A percentile compares a stretch with the other conserved stretches of the same genome.
phyloP scores from a whole-genome alignment of 495 filamentous ascomycete species.

The Astrocystis sublimbata region DNA sequence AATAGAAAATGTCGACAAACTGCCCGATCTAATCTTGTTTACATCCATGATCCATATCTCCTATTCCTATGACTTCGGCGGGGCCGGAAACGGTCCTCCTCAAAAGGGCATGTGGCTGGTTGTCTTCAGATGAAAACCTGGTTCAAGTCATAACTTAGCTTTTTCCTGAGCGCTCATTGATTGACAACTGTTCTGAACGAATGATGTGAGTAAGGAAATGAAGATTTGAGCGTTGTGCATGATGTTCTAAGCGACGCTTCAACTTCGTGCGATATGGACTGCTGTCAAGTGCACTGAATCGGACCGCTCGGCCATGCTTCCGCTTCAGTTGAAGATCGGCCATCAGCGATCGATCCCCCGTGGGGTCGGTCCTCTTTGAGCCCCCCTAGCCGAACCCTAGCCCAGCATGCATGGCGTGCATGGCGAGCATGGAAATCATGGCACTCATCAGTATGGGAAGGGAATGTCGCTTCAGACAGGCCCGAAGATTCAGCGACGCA shows the following conservation, averaged over 20 bases:
- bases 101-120: background rate
- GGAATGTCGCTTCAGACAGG: background rate
- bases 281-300: background rate
- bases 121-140: too few species aligned
- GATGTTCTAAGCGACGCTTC: background rate
- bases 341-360: slow-evolving; percentile 1
- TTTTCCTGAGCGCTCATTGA: too few species aligned
- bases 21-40: background rate
- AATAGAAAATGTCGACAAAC: background rate
- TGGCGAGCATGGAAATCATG: background rate
- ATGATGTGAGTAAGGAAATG: too few species aligned
- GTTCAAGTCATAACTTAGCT: too few species aligned
- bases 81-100: background rate
- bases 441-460: background rate
- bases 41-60: background rate
- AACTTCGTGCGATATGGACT: background rate
- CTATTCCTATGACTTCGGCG: background rate
- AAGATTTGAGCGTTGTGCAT: too few species aligned
- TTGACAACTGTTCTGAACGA: too few species aligned
- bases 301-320: slow-evolving; percentile 4
- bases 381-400: too few species aligned
- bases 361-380: slow-evolving; percentile 2
- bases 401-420: too few species aligned
- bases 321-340: background rate
- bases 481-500: background rate